A percentile compares a stretch with the other conserved stretches of the same genome.
These are phyloP conservation scores for Cytospora schulzeri DNA, from an alignment of 2,329 filamentous ascomycete genomes.

Conservation along the genomic window DNA sequence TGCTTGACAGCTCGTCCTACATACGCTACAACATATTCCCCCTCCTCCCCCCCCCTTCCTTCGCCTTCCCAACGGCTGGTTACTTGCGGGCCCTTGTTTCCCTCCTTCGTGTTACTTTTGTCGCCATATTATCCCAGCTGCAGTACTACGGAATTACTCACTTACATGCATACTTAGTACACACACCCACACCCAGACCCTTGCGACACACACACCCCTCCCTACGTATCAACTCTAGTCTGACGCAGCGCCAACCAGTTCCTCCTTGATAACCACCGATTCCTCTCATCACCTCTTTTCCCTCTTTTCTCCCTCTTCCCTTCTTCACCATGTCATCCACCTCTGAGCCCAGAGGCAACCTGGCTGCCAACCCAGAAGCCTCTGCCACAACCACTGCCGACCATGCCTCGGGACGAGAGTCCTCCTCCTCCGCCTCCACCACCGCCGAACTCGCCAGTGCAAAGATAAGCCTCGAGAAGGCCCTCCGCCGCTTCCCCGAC, in stretches of 20 bases:
- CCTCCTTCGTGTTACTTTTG: slow-evolving; percentile 5
- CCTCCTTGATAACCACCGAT: slow-evolving; percentile 31
- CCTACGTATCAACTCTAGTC: slow-evolving; percentile 15
- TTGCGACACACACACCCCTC: slow-evolving; percentile 17
- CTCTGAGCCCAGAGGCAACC: slow-evolving; percentile 33
- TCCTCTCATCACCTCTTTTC: slow-evolving; percentile 35
- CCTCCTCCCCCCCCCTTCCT: not conserved
- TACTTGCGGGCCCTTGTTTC: slow-evolving; percentile 6
- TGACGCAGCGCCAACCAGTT: slow-evolving; percentile 16
- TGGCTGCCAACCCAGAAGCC: slow-evolving; percentile 40
- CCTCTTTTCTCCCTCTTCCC: slow-evolving; percentile 36
- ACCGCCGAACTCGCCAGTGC: slow-evolving; percentile 67
- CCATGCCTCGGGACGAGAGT: slow-evolving; percentile 66
- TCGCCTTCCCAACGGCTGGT: slow-evolving; percentile 4
- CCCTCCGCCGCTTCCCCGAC: slow-evolving; percentile 84
- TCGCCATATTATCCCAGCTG: slow-evolving; percentile 2
- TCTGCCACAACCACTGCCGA: slow-evolving; percentile 42
- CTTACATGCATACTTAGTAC: slow-evolving; percentile 3
- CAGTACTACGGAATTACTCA: slow-evolving; percentile 17
- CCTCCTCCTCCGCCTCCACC: slow-evolving; percentile 63
- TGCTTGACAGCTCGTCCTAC: slow-evolving; percentile 4
- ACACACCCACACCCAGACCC: slow-evolving; percentile 22
- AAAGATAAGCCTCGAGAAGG: slow-evolving; percentile 70
- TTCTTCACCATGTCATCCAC: slow-evolving; percentile 40
- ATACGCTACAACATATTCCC: slow-evolving; percentile 8